These are phyloP conservation scores for Raphanus sativus DNA, from an alignment of 345 rosid species.

Conservation along the genomic window DNA sequence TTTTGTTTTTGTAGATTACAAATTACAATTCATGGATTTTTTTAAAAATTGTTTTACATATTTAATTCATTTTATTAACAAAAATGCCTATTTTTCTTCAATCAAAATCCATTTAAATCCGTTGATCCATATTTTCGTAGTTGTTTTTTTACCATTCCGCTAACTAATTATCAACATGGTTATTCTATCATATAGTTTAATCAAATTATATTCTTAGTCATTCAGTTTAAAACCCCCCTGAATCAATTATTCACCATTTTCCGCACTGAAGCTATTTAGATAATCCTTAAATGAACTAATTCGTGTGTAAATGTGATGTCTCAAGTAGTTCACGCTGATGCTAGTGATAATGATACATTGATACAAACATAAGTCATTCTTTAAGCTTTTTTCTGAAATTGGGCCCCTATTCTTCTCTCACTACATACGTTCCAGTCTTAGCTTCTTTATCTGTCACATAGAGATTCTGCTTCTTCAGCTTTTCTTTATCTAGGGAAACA, in stretches of 20 bases:
- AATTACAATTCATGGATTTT: too few species aligned
- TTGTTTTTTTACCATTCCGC: too few species aligned
- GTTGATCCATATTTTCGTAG: too few species aligned
- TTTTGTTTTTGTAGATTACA: too few species aligned
- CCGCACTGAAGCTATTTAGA: neutral
- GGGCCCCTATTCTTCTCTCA: neutral
- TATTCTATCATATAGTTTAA: neutral
- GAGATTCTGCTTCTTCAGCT: slow-evolving; percentile 1
- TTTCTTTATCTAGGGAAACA: neutral
- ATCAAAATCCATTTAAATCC: too few species aligned
- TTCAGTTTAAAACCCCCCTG: neutral
- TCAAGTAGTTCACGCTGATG: slow-evolving; percentile 33
- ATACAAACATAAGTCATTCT: slow-evolving; percentile 22
- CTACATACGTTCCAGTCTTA: slow-evolving; percentile 18
- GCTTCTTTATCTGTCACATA: slow-evolving; percentile 23
- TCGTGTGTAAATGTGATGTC: slow-evolving; percentile 31
- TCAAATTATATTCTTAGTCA: neutral
- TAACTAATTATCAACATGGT: too few species aligned
- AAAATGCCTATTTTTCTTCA: too few species aligned
- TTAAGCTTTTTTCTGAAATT: slow-evolving; percentile 7
- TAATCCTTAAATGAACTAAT: slow-evolving; percentile 1
- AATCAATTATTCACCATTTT: neutral
- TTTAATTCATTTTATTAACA: too few species aligned
- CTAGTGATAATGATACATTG: slow-evolving; percentile 24
- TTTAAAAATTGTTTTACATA: too few species aligned